phyloP scores from a whole-genome alignment of 345 rosid genomes.

The Microthlaspi erraticum region DNA sequence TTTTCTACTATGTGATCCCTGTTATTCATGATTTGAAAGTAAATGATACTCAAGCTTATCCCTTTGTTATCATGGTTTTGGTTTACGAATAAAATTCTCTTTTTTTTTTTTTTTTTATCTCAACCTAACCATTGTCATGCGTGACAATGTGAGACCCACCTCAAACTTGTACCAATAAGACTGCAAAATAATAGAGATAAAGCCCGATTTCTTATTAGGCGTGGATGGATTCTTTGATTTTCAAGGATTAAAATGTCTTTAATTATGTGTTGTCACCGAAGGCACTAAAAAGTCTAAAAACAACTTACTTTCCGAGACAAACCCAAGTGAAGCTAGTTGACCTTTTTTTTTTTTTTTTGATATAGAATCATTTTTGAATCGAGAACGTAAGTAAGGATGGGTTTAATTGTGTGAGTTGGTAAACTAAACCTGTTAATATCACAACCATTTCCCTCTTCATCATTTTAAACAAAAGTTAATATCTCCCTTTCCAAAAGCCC shows the following conservation, averaged over 20 bases:
- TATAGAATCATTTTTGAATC: too few species aligned
- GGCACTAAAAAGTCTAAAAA: conserved; percentile 19
- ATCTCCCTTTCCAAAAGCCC: conserved; percentile 11
- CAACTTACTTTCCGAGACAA: conserved; percentile 37
- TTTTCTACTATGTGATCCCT: conserved; percentile 4
- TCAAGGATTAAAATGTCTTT: neutral
- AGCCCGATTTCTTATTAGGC: neutral
- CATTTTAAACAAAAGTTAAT: neutral
- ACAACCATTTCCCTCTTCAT: conserved; percentile 18
- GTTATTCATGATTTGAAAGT: conserved; percentile 11
- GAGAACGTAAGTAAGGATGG: conserved; percentile 18
- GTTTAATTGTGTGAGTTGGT: conserved; percentile 37
- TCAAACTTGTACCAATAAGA: conserved; percentile 15
- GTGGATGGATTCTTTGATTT: conserved; percentile 14
- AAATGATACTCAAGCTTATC: neutral
- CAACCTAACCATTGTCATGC: conserved; percentile 30
- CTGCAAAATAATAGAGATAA: conserved; percentile 25
- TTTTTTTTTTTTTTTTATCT: neutral
- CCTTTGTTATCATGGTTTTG: conserved; percentile 23
- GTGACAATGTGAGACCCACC: conserved; percentile 32
- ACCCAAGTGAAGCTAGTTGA: conserved; percentile 28
- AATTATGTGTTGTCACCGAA: conserved; percentile 14
- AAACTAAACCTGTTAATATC: conserved; percentile 37
- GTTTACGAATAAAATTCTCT: conserved; percentile 10
- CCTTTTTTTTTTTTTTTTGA: neutral